These are phyloP conservation scores for Seminavis robusta DNA, from an alignment of 108 stramenopile species.

Conservation along the genomic window DNA sequence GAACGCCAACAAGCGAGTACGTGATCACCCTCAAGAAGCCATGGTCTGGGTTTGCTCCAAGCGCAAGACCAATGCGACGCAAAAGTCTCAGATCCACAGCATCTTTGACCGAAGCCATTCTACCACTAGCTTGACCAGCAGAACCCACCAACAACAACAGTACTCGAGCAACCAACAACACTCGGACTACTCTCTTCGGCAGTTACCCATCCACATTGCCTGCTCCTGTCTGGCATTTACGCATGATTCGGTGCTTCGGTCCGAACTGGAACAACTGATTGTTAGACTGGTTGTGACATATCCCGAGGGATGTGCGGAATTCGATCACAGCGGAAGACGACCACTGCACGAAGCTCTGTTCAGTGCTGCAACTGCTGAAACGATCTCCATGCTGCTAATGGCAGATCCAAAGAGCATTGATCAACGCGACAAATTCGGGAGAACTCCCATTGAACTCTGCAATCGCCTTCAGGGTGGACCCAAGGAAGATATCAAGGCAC, in stretches of 20 bases:
- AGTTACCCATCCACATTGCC: conserved; percentile 6
- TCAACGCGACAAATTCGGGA: conserved; percentile 4
- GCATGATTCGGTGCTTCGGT: background rate
- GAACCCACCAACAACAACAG: too few relatives aligned
- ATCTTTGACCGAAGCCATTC: too few relatives aligned
- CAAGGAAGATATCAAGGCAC: too few relatives aligned
- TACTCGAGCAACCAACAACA: too few relatives aligned
- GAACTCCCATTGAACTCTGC: conserved; percentile 8
- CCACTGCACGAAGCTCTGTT: conserved; percentile 14
- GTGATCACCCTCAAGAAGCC: background rate
- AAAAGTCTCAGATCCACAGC: too few relatives aligned
- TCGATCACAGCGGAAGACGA: background rate
- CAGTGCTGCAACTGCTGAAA: background rate
- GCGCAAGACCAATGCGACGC: too few relatives aligned
- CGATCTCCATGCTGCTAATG: conserved; percentile 5
- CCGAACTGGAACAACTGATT: background rate
- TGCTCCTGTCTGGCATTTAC: background rate
- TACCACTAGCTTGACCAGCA: too few relatives aligned
- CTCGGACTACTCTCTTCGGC: conserved; percentile 1
- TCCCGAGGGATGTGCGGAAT: background rate
- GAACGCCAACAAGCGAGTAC: background rate
- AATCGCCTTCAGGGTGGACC: too few relatives aligned
- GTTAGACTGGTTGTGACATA: background rate
- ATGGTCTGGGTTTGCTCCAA: conserved; percentile 1
- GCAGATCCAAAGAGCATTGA: conserved; percentile 2